Evolutionary conservation across 2,329 filamentous ascomycete genomes (phyloP).

Genomic region (Lachnellula arida): DNA sequence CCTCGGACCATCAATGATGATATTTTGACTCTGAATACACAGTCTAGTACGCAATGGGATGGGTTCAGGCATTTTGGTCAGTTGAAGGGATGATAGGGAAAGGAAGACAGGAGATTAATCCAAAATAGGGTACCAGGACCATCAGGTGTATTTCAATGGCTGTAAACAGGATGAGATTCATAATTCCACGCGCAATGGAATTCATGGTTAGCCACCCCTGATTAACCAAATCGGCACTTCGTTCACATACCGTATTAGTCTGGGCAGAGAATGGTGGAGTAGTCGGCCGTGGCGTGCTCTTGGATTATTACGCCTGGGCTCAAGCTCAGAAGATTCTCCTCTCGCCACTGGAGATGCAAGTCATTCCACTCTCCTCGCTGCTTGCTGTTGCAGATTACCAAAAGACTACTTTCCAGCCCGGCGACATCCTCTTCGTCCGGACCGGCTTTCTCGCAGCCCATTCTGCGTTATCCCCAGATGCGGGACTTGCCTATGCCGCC

Average conservation of each 20-base stretch:
- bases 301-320: slow-evolving; percentile 55
- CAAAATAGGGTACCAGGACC: slow-evolving; percentile 28
- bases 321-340: slow-evolving; percentile 37
- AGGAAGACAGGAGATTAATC: not conserved
- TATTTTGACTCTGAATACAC: slow-evolving; percentile 39
- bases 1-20: slow-evolving; percentile 26
- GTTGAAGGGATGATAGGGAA: not conserved
- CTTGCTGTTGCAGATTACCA: slow-evolving; percentile 33
- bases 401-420: slow-evolving; percentile 32
- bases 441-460: slow-evolving; percentile 33
- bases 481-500: slow-evolving; percentile 25
- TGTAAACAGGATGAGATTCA: slow-evolving; percentile 26
- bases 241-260: slow-evolving; percentile 17
- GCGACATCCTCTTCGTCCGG: slow-evolving; percentile 38
- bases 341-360: not conserved
- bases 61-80: slow-evolving; percentile 37
- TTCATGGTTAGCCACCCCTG: slow-evolving; percentile 13
- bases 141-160: slow-evolving; percentile 33
- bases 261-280: slow-evolving; percentile 42
- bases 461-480: slow-evolving; percentile 19
- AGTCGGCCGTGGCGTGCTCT: slow-evolving; percentile 45
- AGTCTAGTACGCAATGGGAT: slow-evolving; percentile 43
- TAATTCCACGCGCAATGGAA: slow-evolving; percentile 22
- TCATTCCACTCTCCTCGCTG: slow-evolving; percentile 26
- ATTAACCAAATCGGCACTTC: not conserved